Evolutionary conservation across 2,329 filamentous ascomycete species (phyloP).

Genomic region (Penicillium griseofulvum): DNA sequence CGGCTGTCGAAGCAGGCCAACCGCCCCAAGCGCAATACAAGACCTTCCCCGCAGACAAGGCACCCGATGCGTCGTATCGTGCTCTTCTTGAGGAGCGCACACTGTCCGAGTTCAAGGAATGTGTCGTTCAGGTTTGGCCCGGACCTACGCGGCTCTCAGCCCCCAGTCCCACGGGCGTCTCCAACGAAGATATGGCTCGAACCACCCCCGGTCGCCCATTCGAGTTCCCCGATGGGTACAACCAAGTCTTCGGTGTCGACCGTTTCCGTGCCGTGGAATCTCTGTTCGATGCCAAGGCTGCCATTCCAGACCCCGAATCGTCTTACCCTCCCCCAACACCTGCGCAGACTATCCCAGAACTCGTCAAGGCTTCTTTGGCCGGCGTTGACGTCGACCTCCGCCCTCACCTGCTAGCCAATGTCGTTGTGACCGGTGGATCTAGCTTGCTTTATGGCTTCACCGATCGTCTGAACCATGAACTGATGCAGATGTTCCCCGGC

Average conservation of each 20-base stretch:
- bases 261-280: conserved; percentile 83
- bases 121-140: conserved; percentile 89
- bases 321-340: conserved; percentile 57
- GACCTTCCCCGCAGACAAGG: conserved; percentile 60
- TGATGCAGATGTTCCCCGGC: conserved; percentile 77
- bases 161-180: conserved; percentile 51
- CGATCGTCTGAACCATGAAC: conserved; percentile 81
- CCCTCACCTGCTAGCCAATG: conserved; percentile 77
- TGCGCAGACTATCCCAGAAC: conserved; percentile 75
- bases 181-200: conserved; percentile 73
- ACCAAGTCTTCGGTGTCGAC: conserved; percentile 89
- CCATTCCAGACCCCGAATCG: conserved; percentile 53
- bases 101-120: conserved; percentile 95
- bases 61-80: conserved; percentile 69
- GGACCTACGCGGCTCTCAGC: conserved; percentile 66
- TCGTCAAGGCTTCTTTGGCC: conserved; percentile 73
- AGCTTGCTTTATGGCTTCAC: conserved; percentile 88
- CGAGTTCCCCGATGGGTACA: conserved; percentile 95
- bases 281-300: conserved; percentile 82
- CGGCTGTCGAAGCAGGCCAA: conserved; percentile 79
- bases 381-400: conserved; percentile 87
- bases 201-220: conserved; percentile 78
- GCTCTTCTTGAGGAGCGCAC: conserved; percentile 87
- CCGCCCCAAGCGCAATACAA: conserved; percentile 73
- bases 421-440: conserved; percentile 87